Conservation (phyloP, 169 alveolate species). For the Eimeria sp. region DNA sequence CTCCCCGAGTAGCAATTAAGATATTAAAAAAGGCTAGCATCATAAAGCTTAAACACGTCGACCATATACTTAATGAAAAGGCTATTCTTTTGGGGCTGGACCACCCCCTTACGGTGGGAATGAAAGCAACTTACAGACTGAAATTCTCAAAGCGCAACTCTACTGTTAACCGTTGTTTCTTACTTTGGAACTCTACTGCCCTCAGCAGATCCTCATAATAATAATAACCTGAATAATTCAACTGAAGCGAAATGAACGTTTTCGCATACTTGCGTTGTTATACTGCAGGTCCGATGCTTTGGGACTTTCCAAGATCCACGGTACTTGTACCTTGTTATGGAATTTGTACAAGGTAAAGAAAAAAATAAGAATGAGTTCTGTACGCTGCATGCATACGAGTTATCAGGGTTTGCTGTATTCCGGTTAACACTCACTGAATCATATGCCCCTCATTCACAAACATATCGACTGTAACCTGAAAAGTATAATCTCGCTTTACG, state of each 20-base stretch:
- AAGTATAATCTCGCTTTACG: conserved; percentile 84
- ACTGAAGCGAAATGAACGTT: neutral
- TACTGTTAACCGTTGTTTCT: neutral
- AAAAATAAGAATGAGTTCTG: neutral
- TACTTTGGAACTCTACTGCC: too few species aligned
- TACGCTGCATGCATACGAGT: neutral
- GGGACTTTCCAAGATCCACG: conserved; percentile 89
- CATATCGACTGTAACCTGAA: conserved; percentile 89
- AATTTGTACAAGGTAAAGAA: conserved; percentile 87
- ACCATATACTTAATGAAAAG: conserved; percentile 96
- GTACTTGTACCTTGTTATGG: conserved; percentile 87
- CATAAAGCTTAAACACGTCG: conserved; percentile 90
- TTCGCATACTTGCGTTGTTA: conserved; percentile 37
- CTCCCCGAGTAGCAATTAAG: conserved; percentile 85
- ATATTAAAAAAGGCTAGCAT: conserved; percentile 87
- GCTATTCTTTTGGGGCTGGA: conserved; percentile 90
- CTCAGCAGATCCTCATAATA: neutral
- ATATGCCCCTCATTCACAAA: neutral
- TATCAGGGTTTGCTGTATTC: neutral
- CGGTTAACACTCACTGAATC: neutral
- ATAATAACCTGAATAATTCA: neutral
- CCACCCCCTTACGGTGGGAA: conserved; percentile 94
- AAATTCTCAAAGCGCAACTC: neutral
- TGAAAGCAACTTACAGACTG: neutral
- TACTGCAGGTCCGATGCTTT: conserved; percentile 93